A percentile compares a stretch with the other conserved stretches of the same genome.
Conservation (phyloP, 75 land plant species). For the Gnetum montanum region DNA sequence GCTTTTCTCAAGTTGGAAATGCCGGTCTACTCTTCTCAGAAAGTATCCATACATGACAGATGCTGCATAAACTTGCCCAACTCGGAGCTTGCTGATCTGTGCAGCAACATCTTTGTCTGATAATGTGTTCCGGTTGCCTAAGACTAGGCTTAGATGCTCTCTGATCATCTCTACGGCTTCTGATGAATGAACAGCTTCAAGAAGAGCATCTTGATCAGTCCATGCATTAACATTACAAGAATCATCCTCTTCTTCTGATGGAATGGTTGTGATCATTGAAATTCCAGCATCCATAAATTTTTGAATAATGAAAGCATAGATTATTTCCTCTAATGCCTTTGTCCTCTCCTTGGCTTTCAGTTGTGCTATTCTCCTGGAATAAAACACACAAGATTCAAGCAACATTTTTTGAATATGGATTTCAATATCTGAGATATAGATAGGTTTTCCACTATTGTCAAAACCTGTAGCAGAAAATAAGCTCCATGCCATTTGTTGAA, state of each 20-base stretch:
- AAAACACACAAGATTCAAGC: no score
- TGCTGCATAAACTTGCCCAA: conserved; percentile 79
- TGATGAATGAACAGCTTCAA: conserved; percentile 42
- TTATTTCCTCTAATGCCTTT: conserved; percentile 56
- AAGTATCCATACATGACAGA: conserved; percentile 80
- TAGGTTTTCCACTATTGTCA: no score
- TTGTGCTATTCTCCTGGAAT: conserved; percentile 81
- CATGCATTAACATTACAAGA: conserved; percentile 35
- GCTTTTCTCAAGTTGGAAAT: conserved; percentile 68
- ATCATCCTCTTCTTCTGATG: conserved; percentile 16
- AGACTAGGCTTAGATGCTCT: conserved; percentile 48
- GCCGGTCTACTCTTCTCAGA: conserved; percentile 54
- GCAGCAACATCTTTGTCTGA: conserved; percentile 24
- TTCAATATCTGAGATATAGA: no score
- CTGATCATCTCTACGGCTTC: conserved; percentile 72
- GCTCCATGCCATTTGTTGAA: no score
- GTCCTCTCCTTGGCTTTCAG: conserved; percentile 58
- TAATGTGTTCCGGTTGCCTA: conserved; percentile 30
- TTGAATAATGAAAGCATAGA: conserved; percentile 62
- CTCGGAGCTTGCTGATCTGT: conserved; percentile 59
- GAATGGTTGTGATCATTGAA: conserved; percentile 29
- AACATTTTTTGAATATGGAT: no score
- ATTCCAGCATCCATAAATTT: conserved; percentile 57
- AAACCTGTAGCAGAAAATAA: no score
- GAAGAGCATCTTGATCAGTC: conserved; percentile 46